Base-by-base conservation (phyloP, 768 basidiomycete genomes). In the Pulveroboletus frians region DNA sequence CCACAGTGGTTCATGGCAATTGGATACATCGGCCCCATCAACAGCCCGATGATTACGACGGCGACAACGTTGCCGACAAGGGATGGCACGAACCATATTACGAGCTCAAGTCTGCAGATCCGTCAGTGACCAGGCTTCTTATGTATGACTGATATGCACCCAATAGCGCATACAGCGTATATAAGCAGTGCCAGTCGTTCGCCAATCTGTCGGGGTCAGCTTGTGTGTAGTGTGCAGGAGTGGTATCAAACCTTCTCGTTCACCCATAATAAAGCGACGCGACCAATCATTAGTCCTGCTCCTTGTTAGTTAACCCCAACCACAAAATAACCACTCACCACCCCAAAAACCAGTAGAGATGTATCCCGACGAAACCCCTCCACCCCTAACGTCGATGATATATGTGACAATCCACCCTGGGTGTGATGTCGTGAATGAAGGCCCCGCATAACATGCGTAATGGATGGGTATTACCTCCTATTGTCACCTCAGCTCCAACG, bases 1-100 rank as follows among this genome's bases (percentile, higher is more conserved):
- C 56, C 60, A 2, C 70, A 61, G 36, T 74, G 68, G 17, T 64
- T 66, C 45, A 70, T 61, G 14, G 69, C 50, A 38, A 86, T 77
- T 2, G 84, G 85, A 59, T 84, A 88, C 70, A 88, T 79, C 3
- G 85, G 86, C 1, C 85, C 88, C n/a, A 90, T 71, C 20, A 88
- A 65, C 9, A 88, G 41, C 15, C 87, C 88, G 14, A 87, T 67
- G 39, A 87, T 55, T 2, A 83, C 75, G 20, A 87, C 74, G 0
- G 82, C 79, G 4, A 88, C 71, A 3, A 78, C 86, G 55, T 79
- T 74, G 3, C 78, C 83, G 9, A 86, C 69, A 14, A 88, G 69
- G 5, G 79, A 83, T 20, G 82, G 83, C 0, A 81, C 77, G 26
- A 83, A 72, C 86, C 87, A 90, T 34, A 89, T 69, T 7, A 83